These are phyloP conservation scores for Nelumbo lutea DNA, from an alignment of 164 flowering plant species.

Conservation along the genomic window DNA sequence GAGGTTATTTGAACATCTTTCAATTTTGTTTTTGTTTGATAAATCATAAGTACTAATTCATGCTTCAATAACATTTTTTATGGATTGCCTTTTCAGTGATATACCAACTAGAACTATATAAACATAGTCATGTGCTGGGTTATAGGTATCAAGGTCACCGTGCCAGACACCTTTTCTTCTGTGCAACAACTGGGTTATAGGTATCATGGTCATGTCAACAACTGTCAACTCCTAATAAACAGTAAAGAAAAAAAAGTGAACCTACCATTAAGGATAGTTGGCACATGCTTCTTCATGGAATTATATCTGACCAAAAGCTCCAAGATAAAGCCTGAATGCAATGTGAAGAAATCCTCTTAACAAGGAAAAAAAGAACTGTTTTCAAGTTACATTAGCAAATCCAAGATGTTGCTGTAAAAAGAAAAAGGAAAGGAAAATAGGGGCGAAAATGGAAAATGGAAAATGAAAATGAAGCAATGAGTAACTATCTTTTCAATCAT, in stretches of 20 bases:
- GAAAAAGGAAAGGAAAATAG: not conserved
- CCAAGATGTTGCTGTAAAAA: not conserved
- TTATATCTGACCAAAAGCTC: not conserved
- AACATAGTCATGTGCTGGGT: not conserved
- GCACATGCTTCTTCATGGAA: not conserved
- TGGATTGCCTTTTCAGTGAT: not conserved
- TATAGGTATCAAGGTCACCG: not conserved
- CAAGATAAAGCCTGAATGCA: not conserved
- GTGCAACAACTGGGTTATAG: not conserved
- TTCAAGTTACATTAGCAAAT: not conserved
- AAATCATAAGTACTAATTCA: no score
- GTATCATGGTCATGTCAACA: not conserved
- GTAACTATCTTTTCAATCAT: not conserved
- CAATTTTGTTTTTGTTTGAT: no score
- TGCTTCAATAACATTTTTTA: no score
- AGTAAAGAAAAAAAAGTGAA: no score
- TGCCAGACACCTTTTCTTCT: not conserved
- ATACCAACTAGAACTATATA: not conserved
- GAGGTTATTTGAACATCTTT: not conserved
- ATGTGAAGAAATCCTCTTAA: not conserved
- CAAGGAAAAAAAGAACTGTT: not conserved
- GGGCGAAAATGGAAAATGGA: not conserved
- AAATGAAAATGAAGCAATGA: not conserved
- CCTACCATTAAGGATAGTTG: no score
- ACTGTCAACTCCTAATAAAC: not conserved